Evolutionary conservation across 441 rosid genomes (phyloP), one percentile per base, ranked within the genome.

Genomic region (Manihot esculenta): DNA sequence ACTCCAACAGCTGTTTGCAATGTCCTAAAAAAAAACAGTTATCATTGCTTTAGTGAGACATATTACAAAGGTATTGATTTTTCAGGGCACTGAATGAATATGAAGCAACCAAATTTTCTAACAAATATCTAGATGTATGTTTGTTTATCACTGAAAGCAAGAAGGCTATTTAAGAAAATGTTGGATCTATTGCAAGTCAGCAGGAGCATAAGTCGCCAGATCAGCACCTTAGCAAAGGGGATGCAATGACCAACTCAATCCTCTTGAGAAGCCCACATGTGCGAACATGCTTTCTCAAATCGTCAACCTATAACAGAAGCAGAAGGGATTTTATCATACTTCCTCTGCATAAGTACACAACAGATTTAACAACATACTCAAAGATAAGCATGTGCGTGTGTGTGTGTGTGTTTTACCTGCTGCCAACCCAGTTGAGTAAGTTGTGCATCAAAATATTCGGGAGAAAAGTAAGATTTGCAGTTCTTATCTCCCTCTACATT

Each of bases 1-100:
- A 89, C 97, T 75, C 98, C 99, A 77, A 89, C 96, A 69, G 99
- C 98, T 72, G 99, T 95, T 83, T 95, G 99, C 79, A 95, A 67
- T 50, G 98, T 92, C 89, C 98, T 95, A n/a, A 81, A 80, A 71
- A 66, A 53, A 66, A 80, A 80, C 21, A 72, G 24, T 24, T 48
- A 83, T 60, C 53, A 65, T 20, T 15, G 18, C 66, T 54, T 59
- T 38, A 38, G 30, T 17, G 1, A 50, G 45, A 21, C 61, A 26
- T 26, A 2, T 26, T 57, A 26, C 23, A 57, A 57, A 57, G 33
- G 2, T 13, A 23, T 55, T 55, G 61, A 38, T 14, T 57, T 55
- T 55, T 23, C 2, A 13, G 30, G 26, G 27, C 17, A 55, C 13
- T 24, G 12, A 55, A 55, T 23, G 7, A 55, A 55, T 11, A 23